Conservation (phyloP, 768 basidiomycete species). For the Pleurotus giganteus region DNA sequence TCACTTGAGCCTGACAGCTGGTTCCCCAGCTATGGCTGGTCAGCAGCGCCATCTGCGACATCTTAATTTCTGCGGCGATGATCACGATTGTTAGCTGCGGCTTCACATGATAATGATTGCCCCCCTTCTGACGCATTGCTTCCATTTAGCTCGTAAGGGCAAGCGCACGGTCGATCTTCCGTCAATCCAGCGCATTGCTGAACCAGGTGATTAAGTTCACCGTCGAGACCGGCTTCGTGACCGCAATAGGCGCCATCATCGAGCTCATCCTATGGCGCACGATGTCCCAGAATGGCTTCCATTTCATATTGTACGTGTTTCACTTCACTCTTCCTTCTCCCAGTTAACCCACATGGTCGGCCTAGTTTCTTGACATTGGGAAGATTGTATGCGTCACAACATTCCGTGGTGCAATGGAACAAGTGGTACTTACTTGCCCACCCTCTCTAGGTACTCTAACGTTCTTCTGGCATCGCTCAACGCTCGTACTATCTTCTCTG, state of each 20-base stretch:
- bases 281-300: conserved; percentile 9
- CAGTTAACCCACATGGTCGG: no score
- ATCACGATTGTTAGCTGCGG: conserved; percentile 7
- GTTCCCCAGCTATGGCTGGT: conserved; percentile 16
- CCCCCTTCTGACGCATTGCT: not conserved
- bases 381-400: conserved; percentile 3
- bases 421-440: no score
- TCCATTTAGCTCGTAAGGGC: not conserved
- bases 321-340: no score
- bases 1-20: not conserved
- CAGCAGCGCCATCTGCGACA: conserved; percentile 15
- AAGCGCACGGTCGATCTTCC: not conserved
- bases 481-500: not conserved
- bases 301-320: conserved; percentile 13
- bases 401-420: not conserved
- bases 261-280: conserved; percentile 12
- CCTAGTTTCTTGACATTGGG: conserved; percentile 3
- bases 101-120: not conserved
- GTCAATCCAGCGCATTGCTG: not conserved
- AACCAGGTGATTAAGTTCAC: conserved; percentile 9
- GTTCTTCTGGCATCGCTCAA: conserved; percentile 9
- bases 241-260: conserved; percentile 8
- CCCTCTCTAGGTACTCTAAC: conserved; percentile 10
- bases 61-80: conserved; percentile 26
- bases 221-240: conserved; percentile 13